These are phyloP conservation scores for Nigrospora oryzae DNA, from an alignment of 2,329 filamentous ascomycete genomes.

Conservation along the genomic window DNA sequence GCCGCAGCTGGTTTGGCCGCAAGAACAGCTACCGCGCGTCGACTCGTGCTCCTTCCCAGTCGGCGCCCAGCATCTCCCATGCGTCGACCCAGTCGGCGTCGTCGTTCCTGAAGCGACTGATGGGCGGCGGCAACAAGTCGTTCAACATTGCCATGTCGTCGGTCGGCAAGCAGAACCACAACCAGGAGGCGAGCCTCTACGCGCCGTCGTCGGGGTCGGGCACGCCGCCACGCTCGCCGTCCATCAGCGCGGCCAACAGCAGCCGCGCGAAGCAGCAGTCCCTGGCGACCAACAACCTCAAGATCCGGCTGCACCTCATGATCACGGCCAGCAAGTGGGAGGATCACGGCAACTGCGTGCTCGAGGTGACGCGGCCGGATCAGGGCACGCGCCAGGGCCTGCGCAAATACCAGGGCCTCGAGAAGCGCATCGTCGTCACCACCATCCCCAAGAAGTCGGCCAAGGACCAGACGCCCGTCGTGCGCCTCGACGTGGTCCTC, in stretches of 20 bases:
- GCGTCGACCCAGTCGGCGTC: conserved; percentile 54
- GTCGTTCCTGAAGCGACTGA: conserved; percentile 74
- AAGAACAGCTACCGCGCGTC: conserved; percentile 59
- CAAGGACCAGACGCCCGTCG: conserved; percentile 17
- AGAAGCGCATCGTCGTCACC: conserved; percentile 79
- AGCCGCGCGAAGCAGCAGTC: conserved; percentile 37
- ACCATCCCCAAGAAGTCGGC: conserved; percentile 57
- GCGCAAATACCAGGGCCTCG: conserved; percentile 54
- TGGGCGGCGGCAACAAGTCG: conserved; percentile 56
- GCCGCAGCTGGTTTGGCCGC: conserved; percentile 51
- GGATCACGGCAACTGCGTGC: conserved; percentile 75
- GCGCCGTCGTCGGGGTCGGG: conserved; percentile 47
- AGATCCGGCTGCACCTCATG: conserved; percentile 78
- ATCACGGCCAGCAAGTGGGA: conserved; percentile 76
- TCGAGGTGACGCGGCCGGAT: conserved; percentile 75
- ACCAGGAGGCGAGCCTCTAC: conserved; percentile 51
- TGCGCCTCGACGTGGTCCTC: conserved; percentile 75
- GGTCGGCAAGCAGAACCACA: conserved; percentile 49
- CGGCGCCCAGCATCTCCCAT: conserved; percentile 60
- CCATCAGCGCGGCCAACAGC: conserved; percentile 44
- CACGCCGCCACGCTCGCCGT: conserved; percentile 47
- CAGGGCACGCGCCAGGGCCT: conserved; percentile 51
- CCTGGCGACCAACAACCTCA: conserved; percentile 68
- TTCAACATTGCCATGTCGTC: conserved; percentile 82
- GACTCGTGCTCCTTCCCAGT: conserved; percentile 52